Percentiles rank a stretch among this genome's conserved stretches.
Conservation (phyloP, 2,329 filamentous ascomycete species). For the Colletotrichum tropicale region DNA sequence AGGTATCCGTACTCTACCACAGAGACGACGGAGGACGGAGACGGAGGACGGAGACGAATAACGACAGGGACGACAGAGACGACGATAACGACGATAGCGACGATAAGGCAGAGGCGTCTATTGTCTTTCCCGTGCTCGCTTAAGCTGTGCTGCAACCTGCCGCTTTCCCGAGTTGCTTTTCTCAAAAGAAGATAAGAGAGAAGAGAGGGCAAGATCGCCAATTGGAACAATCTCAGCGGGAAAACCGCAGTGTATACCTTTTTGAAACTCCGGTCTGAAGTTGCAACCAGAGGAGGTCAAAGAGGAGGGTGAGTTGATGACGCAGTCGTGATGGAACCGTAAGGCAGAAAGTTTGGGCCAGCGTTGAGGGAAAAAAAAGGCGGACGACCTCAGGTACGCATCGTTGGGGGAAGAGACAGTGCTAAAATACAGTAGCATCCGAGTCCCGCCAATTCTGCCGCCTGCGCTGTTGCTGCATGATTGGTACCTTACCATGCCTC, state of each 20-base stretch:
- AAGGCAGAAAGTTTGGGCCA: slow-evolving; percentile 7
- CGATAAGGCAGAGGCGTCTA: background rate
- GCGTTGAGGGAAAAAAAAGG: background rate
- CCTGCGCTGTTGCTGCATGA: background rate
- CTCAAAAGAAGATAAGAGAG: background rate
- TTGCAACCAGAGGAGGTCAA: background rate
- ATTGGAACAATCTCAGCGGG: background rate
- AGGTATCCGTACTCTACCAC: too few relatives aligned
- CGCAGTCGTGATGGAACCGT: slow-evolving; percentile 12
- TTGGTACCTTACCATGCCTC: background rate
- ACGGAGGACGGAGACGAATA: too few relatives aligned
- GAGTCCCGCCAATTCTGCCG: background rate
- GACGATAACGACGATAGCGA: too few relatives aligned
- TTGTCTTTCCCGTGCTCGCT: background rate
- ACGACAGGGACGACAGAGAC: too few relatives aligned
- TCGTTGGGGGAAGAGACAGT: background rate
- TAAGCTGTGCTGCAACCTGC: background rate
- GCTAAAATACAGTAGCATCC: background rate
- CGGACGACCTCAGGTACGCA: background rate
- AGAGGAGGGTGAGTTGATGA: background rate
- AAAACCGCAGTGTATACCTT: background rate
- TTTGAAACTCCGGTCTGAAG: background rate
- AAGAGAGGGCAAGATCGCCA: background rate
- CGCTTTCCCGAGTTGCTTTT: background rate
- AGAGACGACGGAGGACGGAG: too few relatives aligned